Base-by-base conservation (phyloP, 352 stramenopile species). In the Phytophthora palmivora region DNA sequence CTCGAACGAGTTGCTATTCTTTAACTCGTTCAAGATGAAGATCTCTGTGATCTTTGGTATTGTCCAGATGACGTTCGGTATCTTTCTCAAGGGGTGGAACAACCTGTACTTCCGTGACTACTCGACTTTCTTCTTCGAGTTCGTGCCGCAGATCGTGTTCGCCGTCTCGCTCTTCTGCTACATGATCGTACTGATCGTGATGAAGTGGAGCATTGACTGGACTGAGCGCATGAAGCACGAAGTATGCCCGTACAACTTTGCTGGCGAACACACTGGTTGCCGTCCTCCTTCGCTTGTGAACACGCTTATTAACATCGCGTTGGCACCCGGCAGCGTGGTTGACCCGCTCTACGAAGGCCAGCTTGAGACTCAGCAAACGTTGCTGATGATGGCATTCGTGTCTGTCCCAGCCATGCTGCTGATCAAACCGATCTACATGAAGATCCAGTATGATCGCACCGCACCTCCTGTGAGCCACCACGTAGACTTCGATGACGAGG, bases 11-110 rank as follows among this genome's bases (percentile, higher is more conserved):
- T 79, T 99, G 53, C 72, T 99, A 14, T 99, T 99, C 70, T 99
- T 99, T 79, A 99, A 99, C 85, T 99, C 95, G 33, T 98, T 99
- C 88, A 99, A 99, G 83, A 99, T 99, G 98, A 99, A 99, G 82
- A 88, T 99, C 18, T 97, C 93, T 55, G 96, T 99, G 19, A 98
- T 99, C 48, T 91, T 99, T 48, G 98, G 97, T 38, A 98, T 99
- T 51, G 81, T 96, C 47, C 98, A 99, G 72, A 99, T 99, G 98
- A 98, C 96, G 55, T 92, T 98, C 19, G 98, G 98, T 68, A 98
- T 99, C 30, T 78, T 91, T 32, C 82, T 99, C 26, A 98, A 98
- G 74, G 96, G 94, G 37, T 76, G 94, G 48, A 99, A 99, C 82
- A 92, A 88, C 30, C 22, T 99, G 9, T 99, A 99, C 81, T 99